These are phyloP conservation scores for Davidsoniella australis DNA, from an alignment of 2,329 filamentous ascomycete genomes.

Conservation along the genomic window DNA sequence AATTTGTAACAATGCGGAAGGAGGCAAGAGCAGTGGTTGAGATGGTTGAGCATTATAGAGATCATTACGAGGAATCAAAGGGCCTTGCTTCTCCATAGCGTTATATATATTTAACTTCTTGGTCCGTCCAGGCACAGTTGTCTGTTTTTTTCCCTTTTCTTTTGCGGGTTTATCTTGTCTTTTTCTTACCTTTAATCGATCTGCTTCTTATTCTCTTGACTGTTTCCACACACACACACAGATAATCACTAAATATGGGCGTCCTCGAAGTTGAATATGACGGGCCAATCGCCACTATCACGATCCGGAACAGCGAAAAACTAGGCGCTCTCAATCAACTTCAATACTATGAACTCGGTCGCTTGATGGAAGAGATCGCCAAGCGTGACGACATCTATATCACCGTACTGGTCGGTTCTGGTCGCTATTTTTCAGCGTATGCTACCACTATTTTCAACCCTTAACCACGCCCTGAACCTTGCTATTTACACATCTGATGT, in stretches of 20 bases:
- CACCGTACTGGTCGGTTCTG: constrained; percentile 69
- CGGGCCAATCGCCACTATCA: constrained; percentile 49
- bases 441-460: constrained; percentile 16
- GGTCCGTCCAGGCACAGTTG: no score
- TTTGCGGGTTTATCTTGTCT: no score
- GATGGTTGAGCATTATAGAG: no score
- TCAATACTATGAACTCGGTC: constrained; percentile 63
- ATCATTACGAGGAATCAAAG: no score
- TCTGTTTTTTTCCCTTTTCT: no score
- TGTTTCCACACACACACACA: background rate
- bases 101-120: no score
- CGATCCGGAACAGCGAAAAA: constrained; percentile 69
- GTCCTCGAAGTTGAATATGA: constrained; percentile 25
- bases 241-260: constrained; percentile 7
- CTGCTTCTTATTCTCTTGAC: no score
- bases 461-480: background rate
- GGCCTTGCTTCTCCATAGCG: no score
- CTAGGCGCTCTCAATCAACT: constrained; percentile 63
- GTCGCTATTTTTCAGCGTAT: constrained; percentile 79
- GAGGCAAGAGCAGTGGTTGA: no score
- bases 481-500: background rate
- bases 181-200: no score
- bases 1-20: no score
- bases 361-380: constrained; percentile 60
- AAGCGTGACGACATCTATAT: constrained; percentile 63